Evolutionary conservation across 345 rosid species (phyloP).

Genomic region (Salix caprea): DNA sequence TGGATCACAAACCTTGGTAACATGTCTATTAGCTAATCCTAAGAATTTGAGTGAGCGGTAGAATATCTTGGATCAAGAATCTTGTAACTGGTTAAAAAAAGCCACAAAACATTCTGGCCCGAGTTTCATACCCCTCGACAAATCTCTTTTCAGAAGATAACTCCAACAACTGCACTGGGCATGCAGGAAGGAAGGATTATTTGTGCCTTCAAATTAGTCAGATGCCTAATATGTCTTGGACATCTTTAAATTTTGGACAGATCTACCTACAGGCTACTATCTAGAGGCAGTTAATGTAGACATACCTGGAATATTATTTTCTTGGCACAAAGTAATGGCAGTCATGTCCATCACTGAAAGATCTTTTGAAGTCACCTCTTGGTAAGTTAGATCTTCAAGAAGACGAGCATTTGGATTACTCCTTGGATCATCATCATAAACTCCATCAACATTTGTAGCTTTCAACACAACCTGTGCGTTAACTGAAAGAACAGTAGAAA

Average conservation of each 20-base stretch:
- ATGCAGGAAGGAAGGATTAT: neutral
- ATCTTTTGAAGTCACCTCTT: slow-evolving; percentile 83
- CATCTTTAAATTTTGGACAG: too few species aligned
- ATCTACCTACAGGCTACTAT: neutral
- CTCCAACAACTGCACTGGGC: neutral
- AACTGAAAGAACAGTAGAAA: slow-evolving; percentile 40
- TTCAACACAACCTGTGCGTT: slow-evolving; percentile 91
- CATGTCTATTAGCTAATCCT: neutral
- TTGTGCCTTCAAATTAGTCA: neutral
- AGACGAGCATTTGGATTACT: slow-evolving; percentile 77
- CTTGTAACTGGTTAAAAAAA: neutral
- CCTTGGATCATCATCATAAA: slow-evolving; percentile 80
- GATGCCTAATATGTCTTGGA: neutral
- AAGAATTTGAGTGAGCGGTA: neutral
- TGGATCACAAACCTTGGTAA: neutral
- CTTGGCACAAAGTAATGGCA: slow-evolving; percentile 90
- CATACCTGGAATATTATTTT: slow-evolving; percentile 90
- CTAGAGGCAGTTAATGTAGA: neutral
- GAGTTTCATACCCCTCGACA: neutral
- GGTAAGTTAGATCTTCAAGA: slow-evolving; percentile 67
- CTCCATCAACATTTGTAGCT: slow-evolving; percentile 93
- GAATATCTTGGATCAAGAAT: neutral
- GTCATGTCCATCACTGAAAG: slow-evolving; percentile 99
- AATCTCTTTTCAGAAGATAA: neutral
- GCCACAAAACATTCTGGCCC: neutral